Evolutionary conservation across 1,284 basidiomycete species (phyloP), one percentile per base, ranked within the genome.

Genomic region (Microstroma glucosiphilum): DNA sequence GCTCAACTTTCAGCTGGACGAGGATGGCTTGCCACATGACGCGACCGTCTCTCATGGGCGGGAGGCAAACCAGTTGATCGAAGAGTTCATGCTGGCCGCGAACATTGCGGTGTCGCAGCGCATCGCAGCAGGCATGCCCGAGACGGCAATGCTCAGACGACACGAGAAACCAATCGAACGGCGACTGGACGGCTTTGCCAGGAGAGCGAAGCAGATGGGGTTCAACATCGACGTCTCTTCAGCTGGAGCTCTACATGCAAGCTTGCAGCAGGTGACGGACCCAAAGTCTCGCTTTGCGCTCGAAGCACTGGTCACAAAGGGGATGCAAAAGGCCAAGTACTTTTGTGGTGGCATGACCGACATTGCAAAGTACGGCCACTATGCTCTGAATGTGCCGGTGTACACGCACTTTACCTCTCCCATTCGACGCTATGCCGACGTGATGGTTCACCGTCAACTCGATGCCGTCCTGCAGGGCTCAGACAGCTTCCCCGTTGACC

Each of bases 271-370:
- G 23, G 84, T 98, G 64, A 78, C 84, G 56, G 69, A 72, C 53
- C 58, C 61, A 0, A 57, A 57, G 40, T 87, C 94, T 70, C 85
- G 51, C 51, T 25, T 54, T 13, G 51, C 51, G 13, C 51, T 54
- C 17, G 51, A 54, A 21, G n/a, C 51, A 4, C 51, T 96, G 49
- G 86, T 88, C 40, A 88, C 86, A 78, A 96, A 96, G 80, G 87
- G 91, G 19, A 96, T 94, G 73, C 88, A 89, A 65, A 86, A 87
- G 59, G 91, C 96, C 67, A 93, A 93, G 80, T 97, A 98, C 82
- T 98, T 96, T 86, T 98, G 94, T 79, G 87, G 93, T 26, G 96
- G 96, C 69, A 96, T 97, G 91, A 84, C 98, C 71, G 96, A 99
- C 81, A 98, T 98, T 76, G 91, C 92, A 53, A 97, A 98, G 82